Percentiles rank a stretch among this genome's conserved stretches.
Evolutionary conservation across 1,139 yeast species (phyloP).

Genomic region (Lodderomyces elongisporus): DNA sequence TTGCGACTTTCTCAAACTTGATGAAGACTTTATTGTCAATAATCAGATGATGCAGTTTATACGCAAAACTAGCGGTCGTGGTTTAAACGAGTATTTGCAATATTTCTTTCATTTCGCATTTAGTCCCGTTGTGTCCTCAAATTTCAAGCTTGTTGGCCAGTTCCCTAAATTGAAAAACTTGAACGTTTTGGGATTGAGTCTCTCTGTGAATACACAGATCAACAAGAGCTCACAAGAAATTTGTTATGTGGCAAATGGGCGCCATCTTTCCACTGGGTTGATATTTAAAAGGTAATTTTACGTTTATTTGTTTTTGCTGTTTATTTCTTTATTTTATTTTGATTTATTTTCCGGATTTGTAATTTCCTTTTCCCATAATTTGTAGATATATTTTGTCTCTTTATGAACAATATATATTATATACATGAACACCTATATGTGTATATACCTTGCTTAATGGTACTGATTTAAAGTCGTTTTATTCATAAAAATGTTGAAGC

Average conservation of each 20-base stretch:
- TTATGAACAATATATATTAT: too few species aligned
- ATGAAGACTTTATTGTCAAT: slow-evolving; percentile 9
- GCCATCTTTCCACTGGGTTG: slow-evolving; percentile 6
- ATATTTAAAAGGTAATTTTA: slow-evolving; percentile 4
- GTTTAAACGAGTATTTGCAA: slow-evolving; percentile 9
- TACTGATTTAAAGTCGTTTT: too few species aligned
- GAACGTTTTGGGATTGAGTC: slow-evolving; percentile 9
- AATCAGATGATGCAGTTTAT: slow-evolving; percentile 8
- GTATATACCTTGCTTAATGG: too few species aligned
- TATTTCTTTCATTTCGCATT: slow-evolving; percentile 9
- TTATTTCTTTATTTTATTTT: too few species aligned
- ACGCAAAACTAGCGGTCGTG: slow-evolving; percentile 7
- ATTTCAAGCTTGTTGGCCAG: slow-evolving; percentile 8
- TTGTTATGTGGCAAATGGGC: slow-evolving; percentile 9
- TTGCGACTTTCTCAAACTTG: slow-evolving; percentile 8
- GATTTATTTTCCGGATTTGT: too few species aligned
- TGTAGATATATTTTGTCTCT: background rate
- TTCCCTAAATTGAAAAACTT: slow-evolving; percentile 8
- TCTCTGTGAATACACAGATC: slow-evolving; percentile 4
- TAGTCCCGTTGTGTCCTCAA: slow-evolving; percentile 8
- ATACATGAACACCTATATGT: too few species aligned
- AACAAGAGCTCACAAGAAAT: slow-evolving; percentile 6
- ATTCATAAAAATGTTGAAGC: too few species aligned
- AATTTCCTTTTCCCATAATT: slow-evolving; percentile 1
- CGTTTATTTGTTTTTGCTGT: too few species aligned